Percentiles rank a stretch among this genome's conserved stretches.
These are phyloP conservation scores for Salvia rosmarinus DNA, from an alignment of 257 asterid genomes.

Conservation along the genomic window DNA sequence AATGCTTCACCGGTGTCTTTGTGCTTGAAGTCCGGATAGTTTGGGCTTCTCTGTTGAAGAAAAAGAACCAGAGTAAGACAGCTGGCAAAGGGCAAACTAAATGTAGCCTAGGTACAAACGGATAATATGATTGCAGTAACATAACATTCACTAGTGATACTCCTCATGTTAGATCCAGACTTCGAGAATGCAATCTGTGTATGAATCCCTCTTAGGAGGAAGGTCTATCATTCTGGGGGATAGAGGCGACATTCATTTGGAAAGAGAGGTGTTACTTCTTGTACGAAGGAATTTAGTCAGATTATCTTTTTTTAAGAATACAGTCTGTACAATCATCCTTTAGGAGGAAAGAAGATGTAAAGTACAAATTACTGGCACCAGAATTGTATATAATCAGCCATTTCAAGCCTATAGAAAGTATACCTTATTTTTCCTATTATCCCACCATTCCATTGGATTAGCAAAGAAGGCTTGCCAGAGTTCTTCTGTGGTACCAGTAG, in stretches of 20 bases:
- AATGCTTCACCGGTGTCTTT: slow-evolving; percentile 92
- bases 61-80: not conserved
- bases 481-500: slow-evolving; percentile 73
- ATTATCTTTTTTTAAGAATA: not conserved
- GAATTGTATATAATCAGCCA: not conserved
- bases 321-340: too few relatives aligned
- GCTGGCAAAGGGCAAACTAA: not conserved
- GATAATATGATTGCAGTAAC: not conserved
- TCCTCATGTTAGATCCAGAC: not conserved
- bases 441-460: slow-evolving; percentile 97
- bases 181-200: not conserved
- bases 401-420: slow-evolving; percentile 1
- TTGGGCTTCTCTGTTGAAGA: slow-evolving; percentile 78
- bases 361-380: not conserved
- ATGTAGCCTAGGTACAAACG: not conserved
- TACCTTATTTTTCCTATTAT: slow-evolving; percentile 96
- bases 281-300: not conserved
- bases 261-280: not conserved
- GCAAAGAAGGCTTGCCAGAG: slow-evolving; percentile 99
- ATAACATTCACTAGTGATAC: not conserved
- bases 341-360: not conserved
- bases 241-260: not conserved
- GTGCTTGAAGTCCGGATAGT: slow-evolving; percentile 98
- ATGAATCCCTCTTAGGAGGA: not conserved
- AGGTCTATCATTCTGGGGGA: not conserved